Evolutionary conservation across 495 filamentous ascomycete species (phyloP), one percentile per base, ranked within the genome.

Genomic region (Penicillium turbatum): DNA sequence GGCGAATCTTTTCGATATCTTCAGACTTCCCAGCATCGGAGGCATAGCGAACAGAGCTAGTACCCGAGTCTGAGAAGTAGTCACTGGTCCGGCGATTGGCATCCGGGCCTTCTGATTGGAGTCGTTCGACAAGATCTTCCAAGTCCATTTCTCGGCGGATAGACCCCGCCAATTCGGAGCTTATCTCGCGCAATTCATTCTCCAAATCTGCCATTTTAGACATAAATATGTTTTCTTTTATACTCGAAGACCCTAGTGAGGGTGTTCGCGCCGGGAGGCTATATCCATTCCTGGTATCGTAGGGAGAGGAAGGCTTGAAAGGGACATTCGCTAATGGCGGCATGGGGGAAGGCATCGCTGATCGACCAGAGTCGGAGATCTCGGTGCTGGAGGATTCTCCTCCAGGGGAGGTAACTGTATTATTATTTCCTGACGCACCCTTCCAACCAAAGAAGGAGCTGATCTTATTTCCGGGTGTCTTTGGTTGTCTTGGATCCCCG

Each of bases 101-200:
- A 6, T 63, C 45, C 2, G 81, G 79, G 51, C 83, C 80, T 59
- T 95, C 91, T 31, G 82, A 72, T 68, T 96, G 90, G 60, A 95
- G 69, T 50, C 87, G 79, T 55, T 98, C 93, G 2, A 97, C 84
- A 40, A 97, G 72, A 63, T 98, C 95, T 66, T 98, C 93, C 42
- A 98, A 69, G 60, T 98, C 93, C 86, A 98, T 91, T 75, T 98
- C 93, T 57, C 93, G 84, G 53, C 87, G 82, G 61, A 98, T 97
- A 27, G 92, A 97, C 30, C 85, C 80, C 19, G 93, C 95, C 64
- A 97, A 72, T 72, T 98, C 95, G 51, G 86, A 82, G 69, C 90
- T 93, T 64, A 98, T 92, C 66, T 91, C 86, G 56, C 88, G 86
- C 67, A 98, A 71, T 75, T 98, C 93, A 60, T 90, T 88, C 75